Base-by-base conservation (phyloP, 345 rosid species). In the Sonneratia alba region DNA sequence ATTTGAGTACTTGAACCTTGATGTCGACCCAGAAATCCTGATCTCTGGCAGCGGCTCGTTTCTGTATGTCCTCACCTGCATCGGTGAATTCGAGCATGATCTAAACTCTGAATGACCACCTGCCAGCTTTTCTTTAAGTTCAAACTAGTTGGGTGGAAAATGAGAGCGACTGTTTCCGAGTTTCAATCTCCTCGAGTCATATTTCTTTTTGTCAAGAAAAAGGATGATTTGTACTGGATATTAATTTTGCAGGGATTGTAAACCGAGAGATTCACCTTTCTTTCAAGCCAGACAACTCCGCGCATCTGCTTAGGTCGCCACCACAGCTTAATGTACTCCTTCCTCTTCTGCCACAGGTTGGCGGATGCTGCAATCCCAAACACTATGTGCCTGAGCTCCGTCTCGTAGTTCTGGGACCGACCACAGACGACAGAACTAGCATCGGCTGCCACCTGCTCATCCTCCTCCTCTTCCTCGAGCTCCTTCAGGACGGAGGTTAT, bases 321-420 rank as follows among this genome's bases (percentile, higher is more conserved):
- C 96, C 97, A 87, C 22, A 82, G 57, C 72, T 91, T 93, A 18
- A 93, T 91, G 73, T 93, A 91, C 76, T 88, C 88, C 75, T 94
- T 89, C 64, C 98, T 79, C 21, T 75, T 82, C 32, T 94, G 87
- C 91, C 95, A 89, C 21, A 89, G 73, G 49, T 79, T 81, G 0
- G 95, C 80, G 3, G 97, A 89, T 0, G 91, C 95, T 0, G 90
- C 96, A 1, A 94, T 86, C 24, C 98, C 93, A 15, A 91, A 91
- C 16, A 83, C 89, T 19, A 93, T 56, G 81, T 93, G 97, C 61
- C 84, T 85, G 14, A 91, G 77, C 49, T 80, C 75, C 0, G 96
- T 90, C 62, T 86, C 73, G 40, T 73, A 79, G 68, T 71, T 61
- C 9, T 74, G 71, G 2, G 79, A 21, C 9, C 19, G 3, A 55